These are phyloP conservation scores for Penicillium fimorum DNA, from an alignment of 495 filamentous ascomycete species.

Conservation along the genomic window DNA sequence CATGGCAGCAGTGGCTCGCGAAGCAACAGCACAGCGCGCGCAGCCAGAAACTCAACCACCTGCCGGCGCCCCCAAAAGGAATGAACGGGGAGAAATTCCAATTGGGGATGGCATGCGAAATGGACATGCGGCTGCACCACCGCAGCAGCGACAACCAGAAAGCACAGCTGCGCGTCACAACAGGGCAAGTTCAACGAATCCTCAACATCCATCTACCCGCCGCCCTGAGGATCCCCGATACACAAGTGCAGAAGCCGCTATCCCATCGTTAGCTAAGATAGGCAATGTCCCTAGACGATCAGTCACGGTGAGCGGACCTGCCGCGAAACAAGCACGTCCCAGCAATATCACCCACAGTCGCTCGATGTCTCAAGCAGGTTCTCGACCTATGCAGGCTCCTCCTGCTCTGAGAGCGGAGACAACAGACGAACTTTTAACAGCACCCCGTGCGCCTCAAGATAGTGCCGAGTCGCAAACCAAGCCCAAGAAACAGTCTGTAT, in stretches of 20 bases:
- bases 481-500: conserved; percentile 43
- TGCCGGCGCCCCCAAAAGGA: conserved; percentile 1
- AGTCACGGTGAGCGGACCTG: conserved; percentile 31
- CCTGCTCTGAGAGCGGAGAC: conserved; percentile 17
- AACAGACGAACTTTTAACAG: conserved; percentile 16
- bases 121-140: neutral
- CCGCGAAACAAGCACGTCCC: conserved; percentile 17
- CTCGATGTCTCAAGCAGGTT: conserved; percentile 20
- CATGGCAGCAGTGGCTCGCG: conserved; percentile 10
- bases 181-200: conserved; percentile 19
- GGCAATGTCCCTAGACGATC: conserved; percentile 31
- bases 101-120: conserved; percentile 4
- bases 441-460: conserved; percentile 21
- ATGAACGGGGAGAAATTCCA: conserved; percentile 7
- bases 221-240: conserved; percentile 21
- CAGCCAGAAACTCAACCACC: conserved; percentile 4
- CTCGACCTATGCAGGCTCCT: conserved; percentile 7
- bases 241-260: conserved; percentile 16
- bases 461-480: conserved; percentile 31
- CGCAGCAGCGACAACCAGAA: conserved; percentile 13
- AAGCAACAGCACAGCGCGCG: conserved; percentile 1
- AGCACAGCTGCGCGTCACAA: conserved; percentile 16
- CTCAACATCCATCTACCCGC: conserved; percentile 18
- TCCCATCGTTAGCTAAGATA: conserved; percentile 17
- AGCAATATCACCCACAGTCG: conserved; percentile 10